Percentiles rank a stretch among this genome's conserved stretches.
Conservation (phyloP, 2,329 filamentous ascomycete genomes). For the Alternaria dauci region DNA sequence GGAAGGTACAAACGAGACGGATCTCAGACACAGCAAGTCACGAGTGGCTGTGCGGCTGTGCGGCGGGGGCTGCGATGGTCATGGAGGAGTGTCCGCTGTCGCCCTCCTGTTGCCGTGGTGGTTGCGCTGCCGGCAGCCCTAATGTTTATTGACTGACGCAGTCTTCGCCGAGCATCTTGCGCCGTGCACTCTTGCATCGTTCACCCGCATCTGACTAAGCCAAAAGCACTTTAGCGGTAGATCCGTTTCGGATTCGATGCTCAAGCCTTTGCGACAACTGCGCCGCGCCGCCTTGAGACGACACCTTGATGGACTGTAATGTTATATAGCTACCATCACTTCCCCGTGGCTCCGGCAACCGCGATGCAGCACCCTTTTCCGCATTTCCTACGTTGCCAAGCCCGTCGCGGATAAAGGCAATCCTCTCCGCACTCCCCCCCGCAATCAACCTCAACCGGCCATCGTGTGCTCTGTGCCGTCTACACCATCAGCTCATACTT, state of each 20-base stretch:
- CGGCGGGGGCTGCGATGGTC: conserved; percentile 25
- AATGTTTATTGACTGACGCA: conserved; percentile 22
- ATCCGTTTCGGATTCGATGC: background rate
- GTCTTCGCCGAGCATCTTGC: conserved; percentile 18
- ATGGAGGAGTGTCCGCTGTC: conserved; percentile 27
- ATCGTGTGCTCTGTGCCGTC: conserved; percentile 14
- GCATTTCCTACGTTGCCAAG: background rate
- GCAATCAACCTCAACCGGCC: conserved; percentile 9
- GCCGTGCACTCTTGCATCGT: conserved; percentile 14
- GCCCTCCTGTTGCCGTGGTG: conserved; percentile 14
- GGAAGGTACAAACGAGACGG: conserved; percentile 16
- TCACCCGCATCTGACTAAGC: conserved; percentile 17
- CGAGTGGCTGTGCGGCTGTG: conserved; percentile 1
- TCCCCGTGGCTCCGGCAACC: no score
- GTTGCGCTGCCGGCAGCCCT: conserved; percentile 26
- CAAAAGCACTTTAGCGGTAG: conserved; percentile 14
- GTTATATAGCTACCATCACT: background rate
- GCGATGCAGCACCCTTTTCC: background rate
- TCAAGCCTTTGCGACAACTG: background rate
- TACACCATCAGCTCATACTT: background rate
- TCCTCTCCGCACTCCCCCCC: conserved; percentile 15
- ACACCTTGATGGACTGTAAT: background rate
- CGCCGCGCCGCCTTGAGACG: background rate
- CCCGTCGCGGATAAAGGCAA: background rate
- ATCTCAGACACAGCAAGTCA: conserved; percentile 7